Evolutionary conservation across 768 basidiomycete genomes (phyloP).

Genomic region (Agrocybe praecox): DNA sequence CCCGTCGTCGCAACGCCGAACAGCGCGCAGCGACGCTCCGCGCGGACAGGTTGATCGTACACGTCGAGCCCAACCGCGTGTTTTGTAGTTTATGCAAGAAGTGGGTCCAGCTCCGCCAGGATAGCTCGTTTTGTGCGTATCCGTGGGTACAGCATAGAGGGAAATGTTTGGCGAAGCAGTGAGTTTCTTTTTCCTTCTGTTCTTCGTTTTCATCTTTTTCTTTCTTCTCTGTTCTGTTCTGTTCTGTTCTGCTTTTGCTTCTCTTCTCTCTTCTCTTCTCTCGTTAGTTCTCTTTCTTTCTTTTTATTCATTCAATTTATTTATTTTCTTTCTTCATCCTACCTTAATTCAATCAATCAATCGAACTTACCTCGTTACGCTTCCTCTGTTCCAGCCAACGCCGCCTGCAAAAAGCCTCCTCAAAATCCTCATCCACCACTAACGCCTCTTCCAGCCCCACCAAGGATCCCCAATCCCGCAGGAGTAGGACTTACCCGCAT

Average conservation of each 20-base stretch:
- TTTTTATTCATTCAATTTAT: too few relatives aligned
- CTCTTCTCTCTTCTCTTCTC: too few relatives aligned
- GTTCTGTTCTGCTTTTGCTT: not conserved
- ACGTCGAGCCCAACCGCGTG: slow-evolving; percentile 75
- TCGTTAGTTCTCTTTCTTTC: too few relatives aligned
- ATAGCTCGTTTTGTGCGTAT: slow-evolving; percentile 78
- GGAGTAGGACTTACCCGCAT: too few relatives aligned
- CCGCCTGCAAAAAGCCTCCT: too few relatives aligned
- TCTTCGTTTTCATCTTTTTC: not conserved
- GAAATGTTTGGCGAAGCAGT: slow-evolving; percentile 77
- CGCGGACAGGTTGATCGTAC: slow-evolving; percentile 62
- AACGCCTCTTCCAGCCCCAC: too few relatives aligned
- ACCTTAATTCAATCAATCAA: too few relatives aligned
- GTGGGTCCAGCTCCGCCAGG: slow-evolving; percentile 83
- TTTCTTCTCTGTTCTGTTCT: slow-evolving; percentile 3
- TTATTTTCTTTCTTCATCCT: too few relatives aligned
- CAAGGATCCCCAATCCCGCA: too few relatives aligned
- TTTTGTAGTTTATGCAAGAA: slow-evolving; percentile 78
- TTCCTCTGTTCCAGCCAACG: too few relatives aligned
- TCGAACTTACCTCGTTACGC: too few relatives aligned
- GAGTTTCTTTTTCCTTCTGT: slow-evolving; percentile 27
- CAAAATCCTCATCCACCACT: too few relatives aligned
- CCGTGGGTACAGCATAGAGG: slow-evolving; percentile 80
- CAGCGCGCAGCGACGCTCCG: slow-evolving; percentile 74
- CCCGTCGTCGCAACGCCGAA: slow-evolving; percentile 75